These are phyloP conservation scores for Yamadazyma paraphyllophila DNA, from an alignment of 805 yeast genomes.

Conservation along the genomic window DNA sequence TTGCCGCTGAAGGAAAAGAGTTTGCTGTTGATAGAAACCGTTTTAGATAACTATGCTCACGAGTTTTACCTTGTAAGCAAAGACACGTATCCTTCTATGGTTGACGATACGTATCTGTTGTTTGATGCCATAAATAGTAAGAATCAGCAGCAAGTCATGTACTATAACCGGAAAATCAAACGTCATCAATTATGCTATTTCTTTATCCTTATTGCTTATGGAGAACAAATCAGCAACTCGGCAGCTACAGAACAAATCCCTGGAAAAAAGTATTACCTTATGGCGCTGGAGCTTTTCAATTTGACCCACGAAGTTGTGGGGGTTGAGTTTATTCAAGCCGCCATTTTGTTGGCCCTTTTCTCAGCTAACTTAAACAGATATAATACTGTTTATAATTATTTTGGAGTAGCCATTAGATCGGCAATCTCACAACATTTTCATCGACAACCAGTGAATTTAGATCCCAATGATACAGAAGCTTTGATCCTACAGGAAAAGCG, in stretches of 20 bases:
- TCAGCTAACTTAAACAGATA: conserved; percentile 36
- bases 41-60: conserved; percentile 28
- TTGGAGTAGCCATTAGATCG: conserved; percentile 39
- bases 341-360: conserved; percentile 33
- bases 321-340: conserved; percentile 33
- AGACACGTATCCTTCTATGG: conserved; percentile 2
- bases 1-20: conserved; percentile 27
- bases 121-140: conserved; percentile 9
- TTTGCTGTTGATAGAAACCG: conserved; percentile 22
- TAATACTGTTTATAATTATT: conserved; percentile 38
- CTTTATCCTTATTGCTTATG: conserved; percentile 35
- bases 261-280: conserved; percentile 32
- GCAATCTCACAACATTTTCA: conserved; percentile 39
- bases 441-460: conserved; percentile 21
- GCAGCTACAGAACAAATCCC: conserved; percentile 20
- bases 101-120: conserved; percentile 13
- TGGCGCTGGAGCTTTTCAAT: conserved; percentile 32
- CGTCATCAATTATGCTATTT: conserved; percentile 27
- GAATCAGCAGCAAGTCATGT: neutral
- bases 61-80: conserved; percentile 36
- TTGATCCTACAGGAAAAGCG: conserved; percentile 23
- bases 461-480: conserved; percentile 4
- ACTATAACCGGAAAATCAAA: conserved; percentile 9
- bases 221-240: conserved; percentile 29
- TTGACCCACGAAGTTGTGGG: conserved; percentile 30